Base-by-base conservation (phyloP, 139 green algal genomes). In the Chlamydomonas asymmetrica region DNA sequence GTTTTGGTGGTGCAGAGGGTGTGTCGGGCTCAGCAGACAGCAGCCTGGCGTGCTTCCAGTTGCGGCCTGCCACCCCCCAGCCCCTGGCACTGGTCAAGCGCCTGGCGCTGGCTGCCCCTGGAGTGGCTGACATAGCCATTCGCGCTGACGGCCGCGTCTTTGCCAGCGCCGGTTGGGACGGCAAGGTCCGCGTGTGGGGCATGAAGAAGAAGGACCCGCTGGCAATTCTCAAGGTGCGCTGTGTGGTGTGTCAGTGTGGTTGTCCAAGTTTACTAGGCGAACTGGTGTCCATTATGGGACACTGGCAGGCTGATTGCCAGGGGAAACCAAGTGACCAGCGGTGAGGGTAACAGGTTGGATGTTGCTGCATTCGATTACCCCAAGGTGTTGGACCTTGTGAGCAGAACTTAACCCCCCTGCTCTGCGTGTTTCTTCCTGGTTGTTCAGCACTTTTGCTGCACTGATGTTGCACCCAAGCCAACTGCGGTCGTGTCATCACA, bases 81-180 rank as follows among this genome's bases (percentile, higher is more conserved):
- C 29, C 50, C 34, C 5, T 82, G 41, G 27, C 34, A 32, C 2
- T 77, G n/a, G 29, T 35, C 6, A 32, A 68, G 6, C 38, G 23
- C 29, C 35, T 83, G 0, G 39, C 62, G 54, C 56, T 91, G 50
- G 71, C 70, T 2, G 57, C 76, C 39, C 39, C 70, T 38, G 88
- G 88, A 3, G 64, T 83, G 3, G 70, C 67, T 22, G 80, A 86
- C 10, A 76, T 88, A 5, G 72, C 59, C 0, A 67, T 92, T 27
- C 81, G 88, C 20, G 23, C 39, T 0, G 88, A 93, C 45, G 71
- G 74, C 52, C 79, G 68, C 50, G 59, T 93, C 5, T 73, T 93
- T 40, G 88, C 79, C 23, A 72, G 66, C 6, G 88, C 68, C 8
- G 81, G 87, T 68, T 93, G 88, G 88, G 88, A 93, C 61, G 84